These are phyloP conservation scores for Macrolepiota albuminosa DNA, from an alignment of 768 basidiomycete genomes.

Conservation along the genomic window DNA sequence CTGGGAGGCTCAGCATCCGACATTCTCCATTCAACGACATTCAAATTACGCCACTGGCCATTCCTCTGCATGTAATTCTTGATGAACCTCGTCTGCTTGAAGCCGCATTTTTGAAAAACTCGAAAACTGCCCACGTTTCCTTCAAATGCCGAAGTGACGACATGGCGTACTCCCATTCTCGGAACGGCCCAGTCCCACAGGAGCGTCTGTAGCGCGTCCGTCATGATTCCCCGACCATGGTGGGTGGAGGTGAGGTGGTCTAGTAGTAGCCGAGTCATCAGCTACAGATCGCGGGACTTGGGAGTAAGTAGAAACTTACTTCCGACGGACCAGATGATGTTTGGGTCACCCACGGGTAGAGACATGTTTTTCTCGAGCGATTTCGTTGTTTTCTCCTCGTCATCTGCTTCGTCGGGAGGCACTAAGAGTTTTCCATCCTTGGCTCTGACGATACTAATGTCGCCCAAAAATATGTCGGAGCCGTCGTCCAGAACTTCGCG, in stretches of 20 bases:
- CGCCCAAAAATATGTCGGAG: slow-evolving; percentile 49
- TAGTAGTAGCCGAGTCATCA: slow-evolving; percentile 17
- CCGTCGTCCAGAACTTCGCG: slow-evolving; percentile 59
- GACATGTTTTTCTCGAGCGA: slow-evolving; percentile 35
- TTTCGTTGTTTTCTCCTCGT: slow-evolving; percentile 30
- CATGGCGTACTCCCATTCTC: slow-evolving; percentile 48
- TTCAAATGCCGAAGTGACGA: slow-evolving; percentile 38
- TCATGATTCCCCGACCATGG: slow-evolving; percentile 71
- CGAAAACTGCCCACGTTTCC: slow-evolving; percentile 57
- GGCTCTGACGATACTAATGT: slow-evolving; percentile 32
- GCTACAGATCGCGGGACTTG: background rate
- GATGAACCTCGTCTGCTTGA: slow-evolving; percentile 33
- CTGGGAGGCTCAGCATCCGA: background rate
- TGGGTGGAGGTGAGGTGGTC: slow-evolving; percentile 57
- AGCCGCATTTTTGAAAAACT: slow-evolving; percentile 69
- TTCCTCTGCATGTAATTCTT: slow-evolving; percentile 33
- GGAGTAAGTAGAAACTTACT: slow-evolving; percentile 33
- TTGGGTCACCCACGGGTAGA: slow-evolving; percentile 42
- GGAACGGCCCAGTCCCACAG: slow-evolving; percentile 58
- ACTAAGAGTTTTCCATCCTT: slow-evolving; percentile 15
- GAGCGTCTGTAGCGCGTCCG: slow-evolving; percentile 50
- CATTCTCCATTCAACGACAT: slow-evolving; percentile 29
- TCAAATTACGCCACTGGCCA: slow-evolving; percentile 30
- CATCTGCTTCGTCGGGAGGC: slow-evolving; percentile 20
- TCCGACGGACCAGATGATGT: slow-evolving; percentile 60